These are phyloP conservation scores for Tolypocladium tropicale DNA, from an alignment of 2,329 filamentous ascomycete species.

Conservation along the genomic window DNA sequence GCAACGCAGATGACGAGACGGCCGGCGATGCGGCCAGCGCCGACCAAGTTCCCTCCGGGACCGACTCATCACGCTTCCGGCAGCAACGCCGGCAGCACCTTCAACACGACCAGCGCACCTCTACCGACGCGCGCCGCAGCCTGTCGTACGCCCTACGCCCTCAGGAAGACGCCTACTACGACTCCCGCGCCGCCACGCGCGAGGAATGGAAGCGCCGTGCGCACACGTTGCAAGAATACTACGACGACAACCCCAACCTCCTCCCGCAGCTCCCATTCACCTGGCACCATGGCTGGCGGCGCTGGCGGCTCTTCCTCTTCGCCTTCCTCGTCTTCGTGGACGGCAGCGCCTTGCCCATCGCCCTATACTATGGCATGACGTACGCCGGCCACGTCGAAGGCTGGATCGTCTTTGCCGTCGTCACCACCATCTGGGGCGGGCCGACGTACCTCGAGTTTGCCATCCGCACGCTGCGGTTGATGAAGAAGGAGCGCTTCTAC, in stretches of 20 bases:
- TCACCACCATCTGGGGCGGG: constrained; percentile 44
- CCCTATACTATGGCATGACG: constrained; percentile 40
- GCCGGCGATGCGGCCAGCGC: neutral
- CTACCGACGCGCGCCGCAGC: constrained; percentile 15
- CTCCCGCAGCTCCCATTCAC: constrained; percentile 30
- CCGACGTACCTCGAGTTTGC: constrained; percentile 44
- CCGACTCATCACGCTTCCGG: neutral
- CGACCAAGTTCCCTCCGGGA: neutral
- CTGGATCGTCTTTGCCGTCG: constrained; percentile 38
- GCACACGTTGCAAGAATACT: constrained; percentile 27
- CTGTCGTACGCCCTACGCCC: constrained; percentile 24
- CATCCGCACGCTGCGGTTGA: constrained; percentile 35
- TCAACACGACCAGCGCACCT: neutral
- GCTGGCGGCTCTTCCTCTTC: constrained; percentile 35
- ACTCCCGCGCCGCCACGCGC: constrained; percentile 25
- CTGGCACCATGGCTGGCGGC: constrained; percentile 28
- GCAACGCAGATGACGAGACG: neutral
- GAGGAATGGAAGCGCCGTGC: constrained; percentile 23
- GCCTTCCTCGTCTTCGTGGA: constrained; percentile 37
- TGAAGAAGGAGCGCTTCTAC: constrained; percentile 37
- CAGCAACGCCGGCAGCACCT: neutral
- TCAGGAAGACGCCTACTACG: constrained; percentile 26
- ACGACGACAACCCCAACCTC: constrained; percentile 25
- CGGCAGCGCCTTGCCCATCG: constrained; percentile 33
- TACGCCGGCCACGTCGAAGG: constrained; percentile 28